Percentiles rank a stretch among this genome's conserved stretches.
Conservation (phyloP, 345 rosid genomes). For the Heritiera fomes region DNA sequence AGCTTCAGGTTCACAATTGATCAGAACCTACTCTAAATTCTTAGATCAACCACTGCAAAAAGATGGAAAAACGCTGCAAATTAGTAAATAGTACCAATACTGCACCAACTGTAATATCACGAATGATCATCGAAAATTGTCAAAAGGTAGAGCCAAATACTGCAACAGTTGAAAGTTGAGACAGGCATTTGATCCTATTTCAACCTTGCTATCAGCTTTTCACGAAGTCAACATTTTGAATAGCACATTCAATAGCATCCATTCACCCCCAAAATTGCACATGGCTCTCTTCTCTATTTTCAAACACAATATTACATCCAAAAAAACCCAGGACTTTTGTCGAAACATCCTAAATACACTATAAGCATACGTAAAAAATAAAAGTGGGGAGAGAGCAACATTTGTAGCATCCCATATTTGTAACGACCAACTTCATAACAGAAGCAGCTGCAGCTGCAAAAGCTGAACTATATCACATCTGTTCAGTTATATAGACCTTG, state of each 20-base stretch:
- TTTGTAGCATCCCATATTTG: not conserved
- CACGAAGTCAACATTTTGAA: not conserved
- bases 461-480: too few species aligned
- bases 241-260: not conserved
- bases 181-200: not conserved
- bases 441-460: too few species aligned
- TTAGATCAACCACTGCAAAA: conserved; percentile 28
- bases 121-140: not conserved
- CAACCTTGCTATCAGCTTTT: not conserved
- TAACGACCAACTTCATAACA: too few species aligned
- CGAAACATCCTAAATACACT: not conserved
- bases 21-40: conserved; percentile 33
- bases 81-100: not conserved
- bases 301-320: not conserved
- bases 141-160: not conserved
- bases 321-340: not conserved
- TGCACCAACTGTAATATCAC: not conserved
- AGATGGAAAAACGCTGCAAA: not conserved
- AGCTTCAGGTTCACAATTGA: conserved; percentile 26
- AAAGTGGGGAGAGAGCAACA: not conserved
- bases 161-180: not conserved
- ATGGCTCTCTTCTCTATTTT: not conserved
- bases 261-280: not conserved
- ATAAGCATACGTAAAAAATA: not conserved
- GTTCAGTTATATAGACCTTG: too few species aligned